These are phyloP conservation scores for Blastosporella zonata DNA, from an alignment of 1,284 basidiomycete genomes.

Conservation along the genomic window DNA sequence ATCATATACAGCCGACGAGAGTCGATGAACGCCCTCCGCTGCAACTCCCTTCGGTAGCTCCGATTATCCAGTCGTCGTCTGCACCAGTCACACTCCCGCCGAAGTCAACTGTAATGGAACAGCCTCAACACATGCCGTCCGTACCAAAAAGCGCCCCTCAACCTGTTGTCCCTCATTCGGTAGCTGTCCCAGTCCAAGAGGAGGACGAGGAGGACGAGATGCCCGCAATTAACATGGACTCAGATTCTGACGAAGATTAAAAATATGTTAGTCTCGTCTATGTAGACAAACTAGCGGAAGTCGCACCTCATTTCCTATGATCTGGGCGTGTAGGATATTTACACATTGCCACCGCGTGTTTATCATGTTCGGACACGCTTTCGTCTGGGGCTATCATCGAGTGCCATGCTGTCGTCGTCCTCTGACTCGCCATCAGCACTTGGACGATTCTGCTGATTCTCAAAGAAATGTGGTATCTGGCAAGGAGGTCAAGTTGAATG, in stretches of 20 bases:
- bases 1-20: not conserved
- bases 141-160: constrained; percentile 1
- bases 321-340: too few relatives aligned
- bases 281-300: too few relatives aligned
- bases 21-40: not conserved
- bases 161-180: not conserved
- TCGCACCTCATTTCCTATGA: too few relatives aligned
- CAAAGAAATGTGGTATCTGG: constrained; percentile 10
- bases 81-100: not conserved
- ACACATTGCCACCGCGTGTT: not conserved
- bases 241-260: constrained; percentile 43
- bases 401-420: constrained; percentile 39
- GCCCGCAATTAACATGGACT: constrained; percentile 45
- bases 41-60: not conserved
- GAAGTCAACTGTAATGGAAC: not conserved
- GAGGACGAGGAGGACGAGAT: constrained; percentile 38
- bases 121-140: not conserved
- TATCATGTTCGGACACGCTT: constrained; percentile 31
- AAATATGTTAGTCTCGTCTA: not conserved
- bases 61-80: not conserved
- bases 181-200: constrained; percentile 18
- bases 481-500: not conserved
- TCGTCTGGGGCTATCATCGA: constrained; percentile 24
- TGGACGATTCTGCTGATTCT: constrained; percentile 5
- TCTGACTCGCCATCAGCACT: constrained; percentile 33